phyloP scores from a whole-genome alignment of 202 grass and related monocot genomes.

The Hordeum pubiflorum region DNA sequence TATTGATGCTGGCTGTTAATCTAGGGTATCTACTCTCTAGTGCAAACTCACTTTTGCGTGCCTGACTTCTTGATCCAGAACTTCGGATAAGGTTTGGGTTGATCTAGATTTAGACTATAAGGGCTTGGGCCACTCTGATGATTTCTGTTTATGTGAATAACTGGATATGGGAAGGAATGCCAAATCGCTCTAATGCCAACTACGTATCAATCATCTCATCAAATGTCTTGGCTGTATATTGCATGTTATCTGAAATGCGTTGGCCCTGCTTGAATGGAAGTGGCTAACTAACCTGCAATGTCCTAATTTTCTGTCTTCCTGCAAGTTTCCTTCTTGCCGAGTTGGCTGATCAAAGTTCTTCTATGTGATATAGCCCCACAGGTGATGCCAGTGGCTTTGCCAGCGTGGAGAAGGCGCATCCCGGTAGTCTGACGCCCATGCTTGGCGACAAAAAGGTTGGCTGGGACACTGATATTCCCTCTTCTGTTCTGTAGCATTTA shows the following conservation, averaged over 20 bases:
- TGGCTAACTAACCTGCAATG: not conserved
- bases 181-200: not conserved
- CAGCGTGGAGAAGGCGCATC: conserved; percentile 61
- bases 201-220: not conserved
- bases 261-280: not conserved
- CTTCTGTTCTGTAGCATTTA: conserved; percentile 2
- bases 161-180: not conserved
- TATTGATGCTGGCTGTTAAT: not conserved
- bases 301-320: not conserved
- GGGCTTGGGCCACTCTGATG: not conserved
- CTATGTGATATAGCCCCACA: conserved; percentile 43
- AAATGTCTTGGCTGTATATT: not conserved
- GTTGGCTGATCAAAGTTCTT: conserved; percentile 2
- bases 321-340: not conserved
- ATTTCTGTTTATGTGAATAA: not conserved
- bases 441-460: conserved; percentile 83
- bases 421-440: conserved; percentile 87
- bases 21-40: not conserved
- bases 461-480: not conserved
- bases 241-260: not conserved
- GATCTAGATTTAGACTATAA: not conserved
- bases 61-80: not conserved
- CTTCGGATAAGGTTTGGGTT: not conserved
- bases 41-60: not conserved
- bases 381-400: conserved; percentile 72